Evolutionary conservation across 257 asterid species (phyloP), one percentile per base, ranked within the genome.

Genomic region (Jacaranda mimosifolia): DNA sequence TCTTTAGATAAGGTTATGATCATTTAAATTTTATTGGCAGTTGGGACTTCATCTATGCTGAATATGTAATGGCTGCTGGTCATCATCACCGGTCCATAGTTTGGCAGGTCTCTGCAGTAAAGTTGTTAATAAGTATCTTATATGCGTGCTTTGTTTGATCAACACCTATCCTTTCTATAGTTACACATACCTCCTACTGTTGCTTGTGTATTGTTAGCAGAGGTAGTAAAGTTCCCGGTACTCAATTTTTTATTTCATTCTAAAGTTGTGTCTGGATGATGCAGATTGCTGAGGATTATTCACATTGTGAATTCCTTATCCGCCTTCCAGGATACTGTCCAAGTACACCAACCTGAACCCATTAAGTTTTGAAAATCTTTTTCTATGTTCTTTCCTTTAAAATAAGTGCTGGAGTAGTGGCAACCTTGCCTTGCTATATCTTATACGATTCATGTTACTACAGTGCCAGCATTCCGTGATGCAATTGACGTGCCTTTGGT

Each of bases 381-480:
- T 51, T 36, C 48, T 36, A 19, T 36, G 11, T 32, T 58, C 56
- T 63, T 70, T 52, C 17, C 21, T 73, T 52, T 68, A 26, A 65
- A 77, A 51, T n/a, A 55, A 51, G 53, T 52, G 70, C 21, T 35
- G 42, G 43, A 70, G 72, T 1, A 26, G 32, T 42, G 32, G 17
- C 39, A 36, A 26, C 60, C 66, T 59, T 49, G 5, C 32, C 18
- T 52, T 57, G 15, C 42, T 18, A 1, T 38, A 58, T 77, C 83
- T 80, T 45, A 73, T 64, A 52, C 67, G 13, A 56, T 75, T 59
- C 42, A 39, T 79, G 71, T 74, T 79, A 57, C 60, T 53, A 55
- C 88, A 88, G 99, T 96, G 99, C 99, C 97, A 62, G 99, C 99
- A 85, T 96, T 93, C 78, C 97, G 98, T 43, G 99, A 96, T 85